Evolutionary conservation across 495 filamentous ascomycete species (phyloP).

Genomic region (Penicillium simplicissimum): DNA sequence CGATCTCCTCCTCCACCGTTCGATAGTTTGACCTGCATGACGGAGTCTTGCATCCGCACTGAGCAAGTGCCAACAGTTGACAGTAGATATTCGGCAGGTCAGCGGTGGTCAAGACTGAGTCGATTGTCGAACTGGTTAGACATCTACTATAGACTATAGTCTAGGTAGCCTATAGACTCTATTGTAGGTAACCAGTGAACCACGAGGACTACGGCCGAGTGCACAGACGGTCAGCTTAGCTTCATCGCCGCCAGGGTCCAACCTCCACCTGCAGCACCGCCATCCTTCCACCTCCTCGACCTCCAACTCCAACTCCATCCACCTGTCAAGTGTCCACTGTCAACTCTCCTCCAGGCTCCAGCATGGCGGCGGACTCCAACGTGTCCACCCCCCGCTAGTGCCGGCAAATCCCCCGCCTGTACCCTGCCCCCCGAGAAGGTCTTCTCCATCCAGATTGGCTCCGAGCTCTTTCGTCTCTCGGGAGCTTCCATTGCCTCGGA

Average conservation of each 20-base stretch:
- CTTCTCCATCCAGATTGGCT: slow-evolving; percentile 93
- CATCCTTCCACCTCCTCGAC: neutral
- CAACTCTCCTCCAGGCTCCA: neutral
- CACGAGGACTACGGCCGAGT: neutral
- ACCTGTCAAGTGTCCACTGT: too few relatives aligned
- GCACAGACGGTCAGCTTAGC: neutral
- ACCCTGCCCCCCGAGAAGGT: slow-evolving; percentile 63
- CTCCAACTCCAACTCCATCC: neutral
- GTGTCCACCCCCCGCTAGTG: neutral
- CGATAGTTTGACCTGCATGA: neutral
- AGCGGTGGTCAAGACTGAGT: too few relatives aligned
- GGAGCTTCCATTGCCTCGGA: slow-evolving; percentile 95
- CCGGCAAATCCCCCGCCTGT: slow-evolving; percentile 15
- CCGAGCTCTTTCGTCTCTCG: slow-evolving; percentile 86
- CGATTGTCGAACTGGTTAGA: neutral
- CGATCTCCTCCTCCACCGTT: too few relatives aligned
- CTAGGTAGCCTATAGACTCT: too few relatives aligned
- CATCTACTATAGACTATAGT: too few relatives aligned
- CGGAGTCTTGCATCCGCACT: slow-evolving; percentile 1
- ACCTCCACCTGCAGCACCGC: neutral
- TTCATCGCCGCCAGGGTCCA: neutral
- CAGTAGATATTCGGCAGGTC: too few relatives aligned
- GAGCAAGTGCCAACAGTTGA: neutral
- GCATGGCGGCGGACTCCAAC: slow-evolving; percentile 6
- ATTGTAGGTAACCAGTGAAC: too few relatives aligned